Conservation (phyloP, 2,329 filamentous ascomycete genomes). For the Ascochyta koolunga region DNA sequence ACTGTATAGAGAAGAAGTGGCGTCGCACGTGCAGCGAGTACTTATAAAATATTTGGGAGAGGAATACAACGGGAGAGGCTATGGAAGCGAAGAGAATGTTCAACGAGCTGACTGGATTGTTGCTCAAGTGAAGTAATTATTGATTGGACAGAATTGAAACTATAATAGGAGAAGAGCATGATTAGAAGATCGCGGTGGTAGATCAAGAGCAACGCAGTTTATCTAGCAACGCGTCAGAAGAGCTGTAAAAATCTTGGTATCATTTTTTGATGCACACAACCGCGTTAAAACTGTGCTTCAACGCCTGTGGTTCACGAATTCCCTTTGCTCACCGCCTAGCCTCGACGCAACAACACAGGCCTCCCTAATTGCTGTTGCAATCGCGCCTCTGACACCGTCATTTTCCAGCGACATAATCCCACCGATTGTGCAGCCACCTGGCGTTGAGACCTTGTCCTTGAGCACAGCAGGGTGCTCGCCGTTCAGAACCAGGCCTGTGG, state of each 20-base stretch:
- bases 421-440: conserved; percentile 78
- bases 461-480: conserved; percentile 78
- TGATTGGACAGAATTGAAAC: no score
- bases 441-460: conserved; percentile 77
- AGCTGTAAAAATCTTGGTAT: background rate
- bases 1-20: no score
- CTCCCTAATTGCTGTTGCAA: conserved; percentile 72
- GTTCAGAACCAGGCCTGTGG: conserved; percentile 69
- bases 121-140: no score
- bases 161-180: no score
- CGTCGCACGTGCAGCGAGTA: no score
- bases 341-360: conserved; percentile 73
- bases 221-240: no score
- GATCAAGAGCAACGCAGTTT: no score
- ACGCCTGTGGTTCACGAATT: conserved; percentile 52
- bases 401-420: conserved; percentile 77
- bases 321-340: conserved; percentile 61
- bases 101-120: no score
- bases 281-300: conserved; percentile 10
- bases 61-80: no score
- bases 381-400: conserved; percentile 68
- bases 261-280: background rate
- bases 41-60: no score
- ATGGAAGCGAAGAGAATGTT: no score
- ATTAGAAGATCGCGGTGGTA: no score